phyloP scores from a whole-genome alignment of 345 rosid species.

The Syzygium oleosum region DNA sequence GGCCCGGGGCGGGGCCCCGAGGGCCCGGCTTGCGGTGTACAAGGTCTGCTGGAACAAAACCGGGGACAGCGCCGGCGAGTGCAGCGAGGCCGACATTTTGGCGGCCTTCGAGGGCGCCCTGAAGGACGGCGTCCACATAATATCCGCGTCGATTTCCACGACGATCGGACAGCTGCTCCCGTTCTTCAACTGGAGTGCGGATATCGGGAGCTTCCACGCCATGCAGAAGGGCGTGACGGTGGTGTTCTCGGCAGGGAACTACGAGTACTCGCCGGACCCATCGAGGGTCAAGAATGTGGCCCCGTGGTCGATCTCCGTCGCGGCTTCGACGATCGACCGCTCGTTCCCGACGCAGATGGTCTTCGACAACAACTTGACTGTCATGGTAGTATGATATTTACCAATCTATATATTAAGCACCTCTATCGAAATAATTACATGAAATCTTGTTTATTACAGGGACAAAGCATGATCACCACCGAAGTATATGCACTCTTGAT shows the following conservation, averaged over 20 bases:
- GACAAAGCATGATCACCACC: constrained; percentile 46
- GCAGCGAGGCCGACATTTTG: constrained; percentile 44
- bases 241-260: constrained; percentile 57
- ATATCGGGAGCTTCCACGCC: constrained; percentile 48
- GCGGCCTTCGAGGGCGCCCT: constrained; percentile 54
- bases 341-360: constrained; percentile 30
- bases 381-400: constrained; percentile 23
- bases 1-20: constrained; percentile 59
- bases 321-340: constrained; percentile 53
- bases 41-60: constrained; percentile 41
- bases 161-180: constrained; percentile 33
- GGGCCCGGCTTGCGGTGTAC: constrained; percentile 50
- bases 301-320: constrained; percentile 54
- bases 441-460: constrained; percentile 19
- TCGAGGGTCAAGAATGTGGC: constrained; percentile 37
- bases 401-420: background rate
- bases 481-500: constrained; percentile 35
- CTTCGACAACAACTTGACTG: constrained; percentile 7
- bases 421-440: background rate
- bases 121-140: constrained; percentile 39
- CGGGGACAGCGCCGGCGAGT: constrained; percentile 13
- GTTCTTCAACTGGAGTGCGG: constrained; percentile 19
- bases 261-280: constrained; percentile 21
- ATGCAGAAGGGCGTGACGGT: constrained; percentile 42
- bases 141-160: constrained; percentile 44